Base-by-base conservation (phyloP, 805 yeast genomes). In the Yarrowia bubula region DNA sequence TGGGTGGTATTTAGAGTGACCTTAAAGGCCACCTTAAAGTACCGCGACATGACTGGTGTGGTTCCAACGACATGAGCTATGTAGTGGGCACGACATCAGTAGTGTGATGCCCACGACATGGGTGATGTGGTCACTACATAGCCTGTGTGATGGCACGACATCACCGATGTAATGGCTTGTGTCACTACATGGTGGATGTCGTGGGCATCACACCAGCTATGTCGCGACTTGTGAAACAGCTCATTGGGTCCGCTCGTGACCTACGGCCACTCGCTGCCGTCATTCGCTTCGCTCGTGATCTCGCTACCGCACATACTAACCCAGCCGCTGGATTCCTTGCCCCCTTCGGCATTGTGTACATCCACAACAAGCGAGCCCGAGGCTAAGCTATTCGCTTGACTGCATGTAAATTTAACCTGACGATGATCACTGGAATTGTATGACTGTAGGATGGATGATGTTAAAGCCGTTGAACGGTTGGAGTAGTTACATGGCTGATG, bases 311-410 rank as follows among this genome's bases (percentile, higher is more conserved):
- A 31, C 8, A 15, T 39, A 55, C 69, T 62, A 53, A 55, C 67
- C 11, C 61, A 77, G 80, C 74, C 66, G 74, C 85, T 47, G 93
- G 91, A 67, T 81, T 86, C 69, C 83, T 85, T 68, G 80, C 87
- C 66, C 98, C 98, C 75, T 88, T 90, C 81, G 81, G 88, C 74
- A 85, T 92, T 65, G 80, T 84, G 69, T 87, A 79, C 79, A 90
- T 87, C 81, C 95, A 90, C 83, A 80, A 90, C 81, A 89, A 92
- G 84, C 50, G 51, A 43, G 64, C 64, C 35, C 64, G 51, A 43
- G 64, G 64, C 39, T 43, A 33, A 57, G 51, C 64, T 33, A 33
- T 17, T 22, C 28, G 28, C 28, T 22, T 22, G 63, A 42, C 43
- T 58, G 64, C 50, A 58, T 58, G 64, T 44, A 57, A 41, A 58